phyloP scores from a whole-genome alignment of 805 yeast genomes.

The Citeromyces nyonsensis region DNA sequence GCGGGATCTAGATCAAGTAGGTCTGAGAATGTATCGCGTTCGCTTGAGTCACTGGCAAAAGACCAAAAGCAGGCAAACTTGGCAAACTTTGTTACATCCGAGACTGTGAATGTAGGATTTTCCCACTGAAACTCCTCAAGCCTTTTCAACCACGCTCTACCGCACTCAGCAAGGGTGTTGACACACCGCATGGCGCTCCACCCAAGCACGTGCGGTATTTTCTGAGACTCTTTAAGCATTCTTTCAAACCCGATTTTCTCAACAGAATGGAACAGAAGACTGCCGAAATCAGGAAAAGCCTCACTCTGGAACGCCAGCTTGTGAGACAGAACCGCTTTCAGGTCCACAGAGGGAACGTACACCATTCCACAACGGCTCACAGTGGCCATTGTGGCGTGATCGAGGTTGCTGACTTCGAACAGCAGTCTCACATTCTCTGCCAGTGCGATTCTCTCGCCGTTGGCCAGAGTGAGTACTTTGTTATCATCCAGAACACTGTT shows the following conservation, averaged over 20 bases:
- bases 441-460: slow-evolving; percentile 69
- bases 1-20: not conserved
- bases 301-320: too few species aligned
- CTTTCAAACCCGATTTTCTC: slow-evolving; percentile 4
- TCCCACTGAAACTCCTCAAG: slow-evolving; percentile 8
- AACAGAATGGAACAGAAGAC: not conserved
- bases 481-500: slow-evolving; percentile 90
- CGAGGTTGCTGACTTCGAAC: slow-evolving; percentile 61
- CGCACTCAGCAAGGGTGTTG: slow-evolving; percentile 21
- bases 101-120: slow-evolving; percentile 8
- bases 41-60: not conserved
- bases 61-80: not conserved
- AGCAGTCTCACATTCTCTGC: slow-evolving; percentile 49
- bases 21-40: not conserved
- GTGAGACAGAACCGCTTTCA: not conserved
- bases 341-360: slow-evolving; percentile 20
- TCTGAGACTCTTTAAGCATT: slow-evolving; percentile 12
- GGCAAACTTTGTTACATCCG: not conserved
- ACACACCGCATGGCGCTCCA: slow-evolving; percentile 20
- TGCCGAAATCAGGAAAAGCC: too few species aligned
- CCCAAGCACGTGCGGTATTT: slow-evolving; percentile 35
- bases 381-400: slow-evolving; percentile 77
- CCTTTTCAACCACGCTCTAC: slow-evolving; percentile 18
- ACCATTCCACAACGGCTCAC: slow-evolving; percentile 86
- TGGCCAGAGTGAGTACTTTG: slow-evolving; percentile 65